Conservation (phyloP, 2,329 filamentous ascomycete species). For the Davidsoniella eucalypti region DNA sequence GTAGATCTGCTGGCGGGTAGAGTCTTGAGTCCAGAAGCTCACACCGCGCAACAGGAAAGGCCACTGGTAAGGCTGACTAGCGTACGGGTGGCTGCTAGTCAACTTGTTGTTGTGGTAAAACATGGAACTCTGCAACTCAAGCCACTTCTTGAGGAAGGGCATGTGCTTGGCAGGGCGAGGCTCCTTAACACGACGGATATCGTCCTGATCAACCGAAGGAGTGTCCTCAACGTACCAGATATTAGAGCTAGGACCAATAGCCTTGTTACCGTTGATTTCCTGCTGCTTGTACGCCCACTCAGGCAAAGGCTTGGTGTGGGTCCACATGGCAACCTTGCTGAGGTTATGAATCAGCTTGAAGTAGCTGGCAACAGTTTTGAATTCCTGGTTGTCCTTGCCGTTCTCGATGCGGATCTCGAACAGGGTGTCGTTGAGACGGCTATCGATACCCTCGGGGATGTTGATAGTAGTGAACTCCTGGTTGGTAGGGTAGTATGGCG, state of each 20-base stretch:
- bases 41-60: conserved; percentile 93
- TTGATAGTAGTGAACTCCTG: conserved; percentile 88
- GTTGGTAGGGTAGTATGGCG: conserved; percentile 90
- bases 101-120: conserved; percentile 99
- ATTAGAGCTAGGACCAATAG: conserved; percentile 74
- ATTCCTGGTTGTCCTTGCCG: conserved; percentile 63
- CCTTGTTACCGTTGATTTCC: conserved; percentile 99
- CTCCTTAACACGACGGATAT: conserved; percentile 57
- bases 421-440: conserved; percentile 71
- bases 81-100: conserved; percentile 91
- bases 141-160: conserved; percentile 84
- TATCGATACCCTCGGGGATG: conserved; percentile 52
- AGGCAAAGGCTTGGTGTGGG: conserved; percentile 82
- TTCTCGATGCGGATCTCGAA: conserved; percentile 87
- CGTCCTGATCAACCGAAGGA: conserved; percentile 56
- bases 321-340: conserved; percentile 98
- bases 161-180: conserved; percentile 65
- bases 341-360: conserved; percentile 94
- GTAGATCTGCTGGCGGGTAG: conserved; percentile 92
- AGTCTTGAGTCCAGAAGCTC: conserved; percentile 97
- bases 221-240: conserved; percentile 90
- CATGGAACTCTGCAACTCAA: conserved; percentile 94
- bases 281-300: conserved; percentile 97
- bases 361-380: conserved; percentile 79
- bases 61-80: conserved; percentile 91